Conservation (phyloP, 441 rosid species). For the Eutrema salsugineum region DNA sequence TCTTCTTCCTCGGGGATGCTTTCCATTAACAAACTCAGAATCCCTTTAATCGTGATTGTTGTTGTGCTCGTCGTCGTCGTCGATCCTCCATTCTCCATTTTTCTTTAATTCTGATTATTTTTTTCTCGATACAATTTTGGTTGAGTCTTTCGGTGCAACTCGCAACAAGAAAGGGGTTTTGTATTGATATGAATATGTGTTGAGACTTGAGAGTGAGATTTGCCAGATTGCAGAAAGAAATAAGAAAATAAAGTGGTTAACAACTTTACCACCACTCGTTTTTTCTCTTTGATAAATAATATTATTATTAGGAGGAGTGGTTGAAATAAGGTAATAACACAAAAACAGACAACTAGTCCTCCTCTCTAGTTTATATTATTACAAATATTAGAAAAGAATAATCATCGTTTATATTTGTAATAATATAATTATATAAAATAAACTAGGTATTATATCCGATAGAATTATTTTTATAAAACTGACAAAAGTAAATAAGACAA, state of each 20-base stretch:
- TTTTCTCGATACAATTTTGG: neutral
- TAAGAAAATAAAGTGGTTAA: neutral
- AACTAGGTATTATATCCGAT: too few species aligned
- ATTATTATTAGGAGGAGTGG: too few species aligned
- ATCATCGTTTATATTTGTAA: too few species aligned
- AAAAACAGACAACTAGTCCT: too few species aligned
- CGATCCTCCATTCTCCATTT: slow-evolving; percentile 32
- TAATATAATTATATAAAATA: too few species aligned
- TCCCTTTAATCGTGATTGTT: slow-evolving; percentile 86
- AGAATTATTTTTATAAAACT: too few species aligned
- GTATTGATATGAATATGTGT: slow-evolving; percentile 13
- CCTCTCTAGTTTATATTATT: too few species aligned
- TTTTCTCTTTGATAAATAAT: too few species aligned
- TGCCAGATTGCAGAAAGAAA: slow-evolving; percentile 11
- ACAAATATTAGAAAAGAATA: too few species aligned
- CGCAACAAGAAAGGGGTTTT: neutral
- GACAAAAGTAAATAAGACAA: too few species aligned
- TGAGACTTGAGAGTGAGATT: slow-evolving; percentile 10
- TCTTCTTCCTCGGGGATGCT: slow-evolving; percentile 39
- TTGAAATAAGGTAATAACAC: too few species aligned
- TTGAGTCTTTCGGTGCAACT: slow-evolving; percentile 6
- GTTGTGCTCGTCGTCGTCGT: slow-evolving; percentile 27
- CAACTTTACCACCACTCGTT: neutral
- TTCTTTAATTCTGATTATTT: neutral
- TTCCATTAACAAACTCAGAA: slow-evolving; percentile 63